Percentiles rank a stretch among this genome's conserved stretches.
Evolutionary conservation across 1,284 basidiomycete genomes (phyloP).

Genomic region (Cryptococcus sp.): DNA sequence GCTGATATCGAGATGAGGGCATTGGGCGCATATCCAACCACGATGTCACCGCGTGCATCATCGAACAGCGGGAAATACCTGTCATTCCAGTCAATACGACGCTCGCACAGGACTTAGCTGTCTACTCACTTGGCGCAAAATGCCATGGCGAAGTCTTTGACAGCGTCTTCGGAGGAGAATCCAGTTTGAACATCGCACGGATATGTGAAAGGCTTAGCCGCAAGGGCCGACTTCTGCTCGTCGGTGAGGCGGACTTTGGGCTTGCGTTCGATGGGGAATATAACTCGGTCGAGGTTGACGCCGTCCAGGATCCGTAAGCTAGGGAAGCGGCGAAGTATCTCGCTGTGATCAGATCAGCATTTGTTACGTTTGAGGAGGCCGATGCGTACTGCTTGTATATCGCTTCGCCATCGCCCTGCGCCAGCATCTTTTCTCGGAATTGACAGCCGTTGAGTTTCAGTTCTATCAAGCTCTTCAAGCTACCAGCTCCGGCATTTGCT

Average conservation of each 20-base stretch:
- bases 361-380: not conserved
- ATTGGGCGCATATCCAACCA: conserved; percentile 74
- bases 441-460: conserved; percentile 43
- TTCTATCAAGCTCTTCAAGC: conserved; percentile 44
- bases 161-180: conserved; percentile 37
- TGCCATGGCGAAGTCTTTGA: conserved; percentile 51
- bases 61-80: conserved; percentile 88
- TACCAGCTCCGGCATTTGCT: conserved; percentile 36
- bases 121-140: conserved; percentile 51
- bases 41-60: conserved; percentile 66
- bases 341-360: conserved; percentile 27
- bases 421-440: conserved; percentile 40
- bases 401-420: conserved; percentile 32
- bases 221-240: conserved; percentile 31
- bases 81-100: conserved; percentile 5
- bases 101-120: not conserved
- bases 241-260: conserved; percentile 37
- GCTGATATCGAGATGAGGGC: conserved; percentile 86
- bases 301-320: conserved; percentile 50
- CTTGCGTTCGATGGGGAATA: conserved; percentile 46
- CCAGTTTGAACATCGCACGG: conserved; percentile 41
- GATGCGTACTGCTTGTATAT: conserved; percentile 42
- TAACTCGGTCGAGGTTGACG: conserved; percentile 57
- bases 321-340: conserved; percentile 50
- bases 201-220: conserved; percentile 39